These are phyloP conservation scores for Calonectria naviculata DNA, from an alignment of 2,329 filamentous ascomycete genomes.

Conservation along the genomic window DNA sequence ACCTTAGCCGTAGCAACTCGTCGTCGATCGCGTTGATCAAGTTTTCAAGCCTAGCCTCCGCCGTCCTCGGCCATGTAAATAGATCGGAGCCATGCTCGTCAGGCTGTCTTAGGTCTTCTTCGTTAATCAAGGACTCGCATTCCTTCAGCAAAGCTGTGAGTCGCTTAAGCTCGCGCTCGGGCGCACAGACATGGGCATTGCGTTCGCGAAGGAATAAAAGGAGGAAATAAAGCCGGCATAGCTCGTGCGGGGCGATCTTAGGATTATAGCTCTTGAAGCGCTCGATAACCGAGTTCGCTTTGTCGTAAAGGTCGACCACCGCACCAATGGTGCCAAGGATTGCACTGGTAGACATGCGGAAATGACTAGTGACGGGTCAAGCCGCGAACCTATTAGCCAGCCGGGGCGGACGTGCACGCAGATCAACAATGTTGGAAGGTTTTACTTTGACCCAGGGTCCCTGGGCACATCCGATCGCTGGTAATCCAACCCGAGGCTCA, in stretches of 20 bases:
- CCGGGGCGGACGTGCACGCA: background rate
- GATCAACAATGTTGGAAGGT: background rate
- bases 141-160: background rate
- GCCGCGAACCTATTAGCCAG: background rate
- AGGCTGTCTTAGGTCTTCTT: background rate
- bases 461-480: background rate
- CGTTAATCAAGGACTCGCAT: background rate
- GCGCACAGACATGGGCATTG: background rate
- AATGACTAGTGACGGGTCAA: background rate
- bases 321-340: slow-evolving; percentile 2
- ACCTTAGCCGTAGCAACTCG: background rate
- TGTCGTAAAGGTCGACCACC: background rate
- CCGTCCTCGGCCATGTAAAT: background rate
- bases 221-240: slow-evolving; percentile 6
- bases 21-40: background rate
- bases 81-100: background rate
- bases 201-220: background rate
- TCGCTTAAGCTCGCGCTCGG: background rate
- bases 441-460: background rate
- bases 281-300: background rate
- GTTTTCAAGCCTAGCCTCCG: background rate
- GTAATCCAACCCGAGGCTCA: background rate
- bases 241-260: background rate
- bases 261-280: background rate
- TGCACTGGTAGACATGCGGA: slow-evolving; percentile 1